Conservation (phyloP, 495 filamentous ascomycete genomes). For the Neurospora sp. region DNA sequence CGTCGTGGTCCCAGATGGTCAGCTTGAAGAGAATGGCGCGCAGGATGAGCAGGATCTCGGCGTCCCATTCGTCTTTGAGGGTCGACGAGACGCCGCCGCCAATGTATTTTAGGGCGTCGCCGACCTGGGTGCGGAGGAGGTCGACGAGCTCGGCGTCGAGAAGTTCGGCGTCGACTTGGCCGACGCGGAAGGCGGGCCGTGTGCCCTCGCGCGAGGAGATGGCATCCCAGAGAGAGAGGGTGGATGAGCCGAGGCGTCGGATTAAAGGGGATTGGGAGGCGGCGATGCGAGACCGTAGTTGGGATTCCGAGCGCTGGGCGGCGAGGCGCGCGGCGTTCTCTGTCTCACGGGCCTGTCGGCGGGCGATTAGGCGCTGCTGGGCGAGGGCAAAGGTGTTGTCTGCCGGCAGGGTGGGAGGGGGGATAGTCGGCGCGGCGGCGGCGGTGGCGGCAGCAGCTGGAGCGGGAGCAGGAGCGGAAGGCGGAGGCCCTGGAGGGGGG, state of each 20-base stretch:
- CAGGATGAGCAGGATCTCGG: conserved; percentile 72
- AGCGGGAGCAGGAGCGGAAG: neutral
- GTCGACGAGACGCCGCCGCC: conserved; percentile 39
- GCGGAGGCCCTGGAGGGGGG: neutral
- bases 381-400: conserved; percentile 60
- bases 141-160: conserved; percentile 88
- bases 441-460: neutral
- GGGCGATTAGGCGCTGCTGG: conserved; percentile 70
- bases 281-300: conserved; percentile 44
- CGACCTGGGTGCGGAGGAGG: conserved; percentile 76
- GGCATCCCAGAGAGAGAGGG: conserved; percentile 54
- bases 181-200: conserved; percentile 79
- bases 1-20: conserved; percentile 90
- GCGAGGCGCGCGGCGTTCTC: conserved; percentile 45
- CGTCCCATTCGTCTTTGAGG: conserved; percentile 65
- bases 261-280: conserved; percentile 55
- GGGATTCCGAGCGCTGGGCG: conserved; percentile 48
- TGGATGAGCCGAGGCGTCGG: conserved; percentile 44
- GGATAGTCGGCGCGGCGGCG: neutral
- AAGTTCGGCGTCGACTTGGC: conserved; percentile 92
- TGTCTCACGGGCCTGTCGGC: conserved; percentile 60
- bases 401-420: neutral
- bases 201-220: conserved; percentile 70
- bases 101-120: conserved; percentile 81
- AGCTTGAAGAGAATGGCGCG: conserved; percentile 84